Percentiles rank a stretch among this genome's conserved stretches.
Conservation (phyloP, 2,329 filamentous ascomycete genomes). For the Xylariales sp. region DNA sequence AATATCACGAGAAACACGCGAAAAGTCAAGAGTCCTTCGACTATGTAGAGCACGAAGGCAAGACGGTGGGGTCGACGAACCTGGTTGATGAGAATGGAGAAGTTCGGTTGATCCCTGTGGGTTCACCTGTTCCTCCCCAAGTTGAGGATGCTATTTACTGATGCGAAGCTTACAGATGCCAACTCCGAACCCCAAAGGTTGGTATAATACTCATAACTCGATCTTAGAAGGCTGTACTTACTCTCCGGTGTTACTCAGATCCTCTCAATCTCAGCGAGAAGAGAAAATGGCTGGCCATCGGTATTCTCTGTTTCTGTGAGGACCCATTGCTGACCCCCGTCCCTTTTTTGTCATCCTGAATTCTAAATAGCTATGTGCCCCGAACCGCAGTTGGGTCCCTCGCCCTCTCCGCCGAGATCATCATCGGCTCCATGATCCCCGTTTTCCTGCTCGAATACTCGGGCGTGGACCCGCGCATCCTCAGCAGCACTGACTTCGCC, state of each 20-base stretch:
- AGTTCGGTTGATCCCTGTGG: constrained; percentile 6
- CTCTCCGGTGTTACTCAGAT: not conserved
- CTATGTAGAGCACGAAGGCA: too few species aligned
- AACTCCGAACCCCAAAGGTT: constrained; percentile 6
- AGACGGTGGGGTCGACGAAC: constrained; percentile 5
- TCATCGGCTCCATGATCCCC: constrained; percentile 27
- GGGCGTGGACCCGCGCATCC: constrained; percentile 23
- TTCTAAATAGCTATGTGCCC: not conserved
- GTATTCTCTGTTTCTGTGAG: constrained; percentile 7
- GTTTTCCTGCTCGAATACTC: constrained; percentile 31
- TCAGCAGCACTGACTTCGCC: constrained; percentile 16
- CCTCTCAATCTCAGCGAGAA: constrained; percentile 6
- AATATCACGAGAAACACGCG: too few species aligned
- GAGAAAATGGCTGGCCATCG: constrained; percentile 6
- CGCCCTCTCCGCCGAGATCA: constrained; percentile 21
- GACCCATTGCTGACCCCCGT: too few species aligned
- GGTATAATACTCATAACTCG: not conserved
- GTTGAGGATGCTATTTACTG: too few species aligned
- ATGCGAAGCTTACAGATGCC: constrained; percentile 1
- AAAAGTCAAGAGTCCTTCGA: too few species aligned
- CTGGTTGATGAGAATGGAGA: constrained; percentile 6
- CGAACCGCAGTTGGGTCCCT: constrained; percentile 19
- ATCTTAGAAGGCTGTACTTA: not conserved
- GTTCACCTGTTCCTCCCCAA: too few species aligned
- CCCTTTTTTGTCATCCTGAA: not conserved